Evolutionary conservation across 2,329 filamentous ascomycete genomes (phyloP).

Genomic region (Lecanosticta acicola): DNA sequence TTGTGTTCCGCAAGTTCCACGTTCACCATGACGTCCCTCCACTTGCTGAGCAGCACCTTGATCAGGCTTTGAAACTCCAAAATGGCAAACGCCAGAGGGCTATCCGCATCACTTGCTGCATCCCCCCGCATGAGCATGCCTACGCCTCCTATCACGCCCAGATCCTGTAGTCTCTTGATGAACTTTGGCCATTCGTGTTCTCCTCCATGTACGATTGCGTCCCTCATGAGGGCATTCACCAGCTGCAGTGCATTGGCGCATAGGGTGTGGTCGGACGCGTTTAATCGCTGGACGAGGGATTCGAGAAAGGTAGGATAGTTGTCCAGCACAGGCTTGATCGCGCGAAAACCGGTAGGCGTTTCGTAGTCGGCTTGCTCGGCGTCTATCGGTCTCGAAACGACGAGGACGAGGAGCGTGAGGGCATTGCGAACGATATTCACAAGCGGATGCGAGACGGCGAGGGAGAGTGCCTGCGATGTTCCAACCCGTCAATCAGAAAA

Average conservation of each 20-base stretch:
- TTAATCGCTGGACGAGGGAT: slow-evolving; percentile 83
- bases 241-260: slow-evolving; percentile 94
- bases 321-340: slow-evolving; percentile 84
- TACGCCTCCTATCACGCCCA: slow-evolving; percentile 87
- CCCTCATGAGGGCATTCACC: slow-evolving; percentile 90
- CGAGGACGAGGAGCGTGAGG: slow-evolving; percentile 91
- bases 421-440: slow-evolving; percentile 96
- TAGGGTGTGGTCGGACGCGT: slow-evolving; percentile 88
- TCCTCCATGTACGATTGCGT: slow-evolving; percentile 72
- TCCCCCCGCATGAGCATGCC: slow-evolving; percentile 91
- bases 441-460: slow-evolving; percentile 89
- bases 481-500: too few species aligned
- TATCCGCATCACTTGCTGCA: slow-evolving; percentile 80
- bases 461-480: slow-evolving; percentile 65
- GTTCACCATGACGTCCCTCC: slow-evolving; percentile 80
- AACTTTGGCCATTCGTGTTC: slow-evolving; percentile 91
- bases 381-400: slow-evolving; percentile 71
- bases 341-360: slow-evolving; percentile 77
- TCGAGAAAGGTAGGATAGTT: slow-evolving; percentile 92
- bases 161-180: slow-evolving; percentile 85
- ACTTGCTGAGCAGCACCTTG: slow-evolving; percentile 55
- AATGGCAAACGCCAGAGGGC: slow-evolving; percentile 79
- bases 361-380: slow-evolving; percentile 42
- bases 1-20: slow-evolving; percentile 83
- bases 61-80: slow-evolving; percentile 82